Evolutionary conservation across 225 moss, liverwort and hornwort species (phyloP).

Genomic region (Physcomitrellopsis africana): DNA sequence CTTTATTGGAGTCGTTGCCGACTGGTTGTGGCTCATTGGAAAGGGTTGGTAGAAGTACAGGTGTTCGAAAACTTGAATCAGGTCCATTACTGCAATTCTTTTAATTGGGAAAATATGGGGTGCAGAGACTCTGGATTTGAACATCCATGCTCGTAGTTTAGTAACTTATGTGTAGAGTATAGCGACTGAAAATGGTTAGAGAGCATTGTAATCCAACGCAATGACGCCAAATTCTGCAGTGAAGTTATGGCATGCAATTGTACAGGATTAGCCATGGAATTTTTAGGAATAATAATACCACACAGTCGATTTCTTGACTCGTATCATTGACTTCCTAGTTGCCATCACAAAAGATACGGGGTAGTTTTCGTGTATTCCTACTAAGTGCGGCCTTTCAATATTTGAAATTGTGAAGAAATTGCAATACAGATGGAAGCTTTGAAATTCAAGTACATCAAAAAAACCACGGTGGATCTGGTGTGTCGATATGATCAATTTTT

Average conservation of each 20-base stretch:
- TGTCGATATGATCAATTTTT: no score
- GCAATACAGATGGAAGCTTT: no score
- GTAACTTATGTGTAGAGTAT: background rate
- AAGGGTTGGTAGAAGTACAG: slow-evolving; percentile 67
- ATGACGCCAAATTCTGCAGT: background rate
- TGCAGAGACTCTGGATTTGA: background rate
- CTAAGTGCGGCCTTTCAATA: background rate
- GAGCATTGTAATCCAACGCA: background rate
- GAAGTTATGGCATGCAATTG: background rate
- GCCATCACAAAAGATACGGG: background rate
- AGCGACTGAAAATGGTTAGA: background rate
- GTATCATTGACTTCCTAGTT: background rate
- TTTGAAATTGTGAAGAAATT: no score
- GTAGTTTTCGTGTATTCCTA: no score
- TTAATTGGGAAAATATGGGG: background rate
- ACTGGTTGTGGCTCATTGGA: slow-evolving; percentile 94
- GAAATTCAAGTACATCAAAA: no score
- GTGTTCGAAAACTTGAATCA: background rate
- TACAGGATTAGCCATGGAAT: background rate
- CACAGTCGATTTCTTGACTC: background rate
- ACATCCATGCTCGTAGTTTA: background rate
- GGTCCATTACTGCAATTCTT: background rate
- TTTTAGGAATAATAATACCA: background rate
- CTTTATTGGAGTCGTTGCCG: slow-evolving; percentile 68
- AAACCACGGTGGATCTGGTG: no score